Percentiles rank a stretch among this genome's conserved stretches.
phyloP scores from a whole-genome alignment of 805 yeast genomes.

The Blastobotrys attinorum region DNA sequence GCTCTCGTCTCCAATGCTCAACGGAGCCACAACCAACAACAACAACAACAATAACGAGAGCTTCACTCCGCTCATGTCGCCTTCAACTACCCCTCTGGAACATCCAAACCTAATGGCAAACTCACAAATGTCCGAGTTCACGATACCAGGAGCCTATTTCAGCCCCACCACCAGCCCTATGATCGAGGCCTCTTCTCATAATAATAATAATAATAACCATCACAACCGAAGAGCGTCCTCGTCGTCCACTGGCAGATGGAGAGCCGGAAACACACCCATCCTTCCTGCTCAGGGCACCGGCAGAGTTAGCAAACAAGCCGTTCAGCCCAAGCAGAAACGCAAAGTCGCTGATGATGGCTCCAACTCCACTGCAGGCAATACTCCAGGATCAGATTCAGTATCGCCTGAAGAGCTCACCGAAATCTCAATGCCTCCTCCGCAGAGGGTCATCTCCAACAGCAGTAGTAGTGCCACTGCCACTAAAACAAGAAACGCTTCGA shows the following conservation, averaged over 20 bases:
- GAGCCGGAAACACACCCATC: not conserved
- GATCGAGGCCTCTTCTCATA: not conserved
- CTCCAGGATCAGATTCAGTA: not conserved
- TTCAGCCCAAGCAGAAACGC: not conserved
- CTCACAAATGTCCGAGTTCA: conserved; percentile 8
- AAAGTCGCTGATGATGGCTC: not conserved
- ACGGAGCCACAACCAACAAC: conserved; percentile 31
- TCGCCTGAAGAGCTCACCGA: conserved; percentile 7
- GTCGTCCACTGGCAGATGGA: not conserved
- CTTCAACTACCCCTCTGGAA: conserved; percentile 61
- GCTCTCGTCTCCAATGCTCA: conserved; percentile 15
- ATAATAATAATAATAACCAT: not conserved
- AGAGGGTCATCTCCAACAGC: conserved; percentile 1
- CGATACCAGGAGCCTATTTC: conserved; percentile 19
- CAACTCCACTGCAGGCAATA: not conserved
- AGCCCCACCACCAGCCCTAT: conserved; percentile 10
- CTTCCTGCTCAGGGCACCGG: not conserved
- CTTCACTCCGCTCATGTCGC: conserved; percentile 72
- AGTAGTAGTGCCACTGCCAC: not conserved
- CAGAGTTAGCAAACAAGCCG: not conserved
- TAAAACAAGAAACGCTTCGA: conserved; percentile 2
- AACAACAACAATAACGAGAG: conserved; percentile 31
- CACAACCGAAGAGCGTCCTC: not conserved
- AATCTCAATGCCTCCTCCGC: conserved; percentile 15
- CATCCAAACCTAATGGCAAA: not conserved